Conservation (phyloP, 2,329 filamentous ascomycete species). For the Fusarium buharicum region DNA sequence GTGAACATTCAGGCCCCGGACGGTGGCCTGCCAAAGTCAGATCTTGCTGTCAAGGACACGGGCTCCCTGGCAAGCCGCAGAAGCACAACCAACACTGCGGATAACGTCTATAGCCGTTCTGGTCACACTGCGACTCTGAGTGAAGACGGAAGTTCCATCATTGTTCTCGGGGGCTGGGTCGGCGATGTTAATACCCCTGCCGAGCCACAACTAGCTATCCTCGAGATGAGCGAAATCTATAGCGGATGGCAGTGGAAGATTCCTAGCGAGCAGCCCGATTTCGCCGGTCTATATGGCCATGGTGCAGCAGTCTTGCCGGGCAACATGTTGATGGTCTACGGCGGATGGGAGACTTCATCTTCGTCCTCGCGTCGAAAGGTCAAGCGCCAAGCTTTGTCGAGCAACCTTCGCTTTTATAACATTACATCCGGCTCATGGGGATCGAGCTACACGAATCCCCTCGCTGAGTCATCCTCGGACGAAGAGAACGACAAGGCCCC, state of each 20-base stretch:
- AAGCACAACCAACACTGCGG: slow-evolving; percentile 43
- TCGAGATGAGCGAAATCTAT: slow-evolving; percentile 80
- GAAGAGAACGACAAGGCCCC: slow-evolving; percentile 39
- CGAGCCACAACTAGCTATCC: slow-evolving; percentile 80
- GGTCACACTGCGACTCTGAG: slow-evolving; percentile 88
- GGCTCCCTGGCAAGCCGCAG: slow-evolving; percentile 20
- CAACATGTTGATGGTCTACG: slow-evolving; percentile 75
- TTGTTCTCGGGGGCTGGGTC: slow-evolving; percentile 93
- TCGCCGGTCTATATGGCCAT: slow-evolving; percentile 68
- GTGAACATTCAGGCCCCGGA: slow-evolving; percentile 67
- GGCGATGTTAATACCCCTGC: slow-evolving; percentile 81
- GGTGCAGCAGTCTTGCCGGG: slow-evolving; percentile 71
- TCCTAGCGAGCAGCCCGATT: slow-evolving; percentile 61
- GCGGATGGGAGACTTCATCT: slow-evolving; percentile 67
- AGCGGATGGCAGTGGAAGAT: slow-evolving; percentile 78
- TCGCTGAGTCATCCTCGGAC: slow-evolving; percentile 20
- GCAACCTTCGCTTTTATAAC: slow-evolving; percentile 62
- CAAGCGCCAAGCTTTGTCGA: slow-evolving; percentile 50
- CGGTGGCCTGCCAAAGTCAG: slow-evolving; percentile 55
- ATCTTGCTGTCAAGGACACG: slow-evolving; percentile 61
- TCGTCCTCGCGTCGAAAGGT: slow-evolving; percentile 46
- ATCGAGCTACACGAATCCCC: slow-evolving; percentile 61
- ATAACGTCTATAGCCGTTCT: slow-evolving; percentile 78
- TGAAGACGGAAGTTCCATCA: slow-evolving; percentile 78
- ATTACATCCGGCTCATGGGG: slow-evolving; percentile 67